Evolutionary conservation across 2,329 filamentous ascomycete genomes (phyloP), one percentile per base, ranked within the genome.

Genomic region (Uncinocarpus reesii): DNA sequence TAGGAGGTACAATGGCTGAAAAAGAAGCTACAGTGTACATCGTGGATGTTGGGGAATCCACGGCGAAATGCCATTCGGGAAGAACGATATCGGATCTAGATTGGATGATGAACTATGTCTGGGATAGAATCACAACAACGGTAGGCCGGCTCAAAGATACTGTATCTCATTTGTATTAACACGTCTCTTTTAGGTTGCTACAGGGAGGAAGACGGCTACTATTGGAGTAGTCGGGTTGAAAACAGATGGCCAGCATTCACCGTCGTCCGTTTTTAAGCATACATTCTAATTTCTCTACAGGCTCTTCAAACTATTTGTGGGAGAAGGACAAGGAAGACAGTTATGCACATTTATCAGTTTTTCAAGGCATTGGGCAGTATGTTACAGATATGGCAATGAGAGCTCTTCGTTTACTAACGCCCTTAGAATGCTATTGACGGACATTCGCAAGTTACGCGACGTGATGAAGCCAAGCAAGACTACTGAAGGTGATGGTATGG

Each of bases 1-100:
- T 24, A 23, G 20, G 26, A 13, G n/a, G 26, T 15, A 73, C 51
- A 48, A 96, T 96, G 90, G 84, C 88, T 8, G 81, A 85, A 53
- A 98, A 98, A 65, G 87, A 96, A 71, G 87, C 88, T 7, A 92
- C 84, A 0, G 79, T 96, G 36, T 98, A 92, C 65, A 83, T 98
- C 57, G 69, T 98, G 52, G 92, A 98, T 68, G 73, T 95, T 20
- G 89, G 88, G 50, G 73, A 71, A 60, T 85, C 89, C n/a, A 95
- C 94, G 85, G 83, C 75, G 50, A 73, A 84, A 61, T 76, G 73
- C 57, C 78, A 80, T 57, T 75, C 79, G 68, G 86, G 83, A 21
- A 80, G 92, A 56, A 63, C 71, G 16, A 78, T 90, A 63, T 83
- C 83, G 2, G 84, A 96, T 63, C 77, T 98, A 15, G 86, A 95